Evolutionary conservation across 768 basidiomycete species (phyloP).

Genomic region (Postia placenta): DNA sequence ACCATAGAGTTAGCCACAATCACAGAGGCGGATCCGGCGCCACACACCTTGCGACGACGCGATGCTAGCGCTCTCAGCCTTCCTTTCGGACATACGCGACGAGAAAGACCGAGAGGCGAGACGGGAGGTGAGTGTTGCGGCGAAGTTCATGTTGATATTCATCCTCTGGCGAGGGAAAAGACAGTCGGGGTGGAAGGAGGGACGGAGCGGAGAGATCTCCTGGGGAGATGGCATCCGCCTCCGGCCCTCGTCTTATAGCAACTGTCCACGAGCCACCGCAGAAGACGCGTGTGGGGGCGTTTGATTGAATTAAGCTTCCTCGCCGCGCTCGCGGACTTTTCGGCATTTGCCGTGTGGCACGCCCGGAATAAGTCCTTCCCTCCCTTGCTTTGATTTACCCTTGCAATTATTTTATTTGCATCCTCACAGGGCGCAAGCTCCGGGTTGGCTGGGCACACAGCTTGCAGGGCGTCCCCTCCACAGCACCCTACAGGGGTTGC

Average conservation of each 20-base stretch:
- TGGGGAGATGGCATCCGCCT: background rate
- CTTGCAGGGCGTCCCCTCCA: background rate
- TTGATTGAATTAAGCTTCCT: conserved; percentile 6
- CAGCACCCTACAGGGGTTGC: background rate
- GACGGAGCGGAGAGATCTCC: conserved; percentile 1
- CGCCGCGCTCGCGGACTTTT: background rate
- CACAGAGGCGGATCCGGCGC: background rate
- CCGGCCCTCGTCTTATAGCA: no score
- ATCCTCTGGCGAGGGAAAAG: conserved; percentile 9
- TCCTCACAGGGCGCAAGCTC: no score
- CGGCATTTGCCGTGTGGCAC: conserved; percentile 2
- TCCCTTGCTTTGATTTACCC: no score
- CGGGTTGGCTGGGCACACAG: no score
- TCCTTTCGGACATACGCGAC: conserved; percentile 9
- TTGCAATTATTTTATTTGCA: no score
- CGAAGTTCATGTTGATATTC: conserved; percentile 10
- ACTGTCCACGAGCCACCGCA: no score
- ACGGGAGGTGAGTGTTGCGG: conserved; percentile 8
- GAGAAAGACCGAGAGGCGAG: conserved; percentile 10
- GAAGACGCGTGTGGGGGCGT: conserved; percentile 1
- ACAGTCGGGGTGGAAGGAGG: conserved; percentile 2
- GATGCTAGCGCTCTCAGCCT: conserved; percentile 7
- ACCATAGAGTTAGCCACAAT: background rate
- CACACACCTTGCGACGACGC: conserved; percentile 7
- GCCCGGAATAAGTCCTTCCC: background rate